Evolutionary conservation across 2,329 filamentous ascomycete genomes (phyloP).

Genomic region (Pseudogymnoascus sp.): DNA sequence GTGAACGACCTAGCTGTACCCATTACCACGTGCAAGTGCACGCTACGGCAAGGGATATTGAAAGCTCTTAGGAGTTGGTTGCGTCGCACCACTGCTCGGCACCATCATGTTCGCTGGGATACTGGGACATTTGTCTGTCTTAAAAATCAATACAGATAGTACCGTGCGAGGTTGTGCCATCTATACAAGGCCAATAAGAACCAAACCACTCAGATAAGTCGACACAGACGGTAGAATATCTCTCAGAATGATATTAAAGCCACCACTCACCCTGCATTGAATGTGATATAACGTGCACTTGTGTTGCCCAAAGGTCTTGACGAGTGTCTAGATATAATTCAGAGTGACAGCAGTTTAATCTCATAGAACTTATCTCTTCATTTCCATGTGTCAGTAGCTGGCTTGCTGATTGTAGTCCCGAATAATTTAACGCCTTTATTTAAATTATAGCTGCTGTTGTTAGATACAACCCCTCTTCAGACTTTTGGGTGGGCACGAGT

Average conservation of each 20-base stretch:
- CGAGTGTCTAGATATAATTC: no score
- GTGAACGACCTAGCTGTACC: background rate
- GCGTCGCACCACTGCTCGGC: background rate
- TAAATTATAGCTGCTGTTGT: no score
- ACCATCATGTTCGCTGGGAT: background rate
- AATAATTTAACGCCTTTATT: no score
- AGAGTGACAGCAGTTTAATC: no score
- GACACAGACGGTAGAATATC: background rate
- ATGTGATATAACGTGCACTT: background rate
- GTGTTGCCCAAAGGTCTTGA: no score
- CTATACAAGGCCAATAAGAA: conserved; percentile 2
- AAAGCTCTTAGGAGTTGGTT: conserved; percentile 2
- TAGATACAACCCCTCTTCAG: background rate
- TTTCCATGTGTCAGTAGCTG: no score
- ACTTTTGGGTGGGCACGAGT: background rate
- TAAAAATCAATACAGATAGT: background rate
- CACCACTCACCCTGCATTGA: background rate
- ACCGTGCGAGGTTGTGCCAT: conserved; percentile 3
- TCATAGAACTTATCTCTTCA: no score
- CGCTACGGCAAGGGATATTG: background rate
- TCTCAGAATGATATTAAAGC: background rate
- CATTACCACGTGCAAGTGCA: conserved; percentile 3
- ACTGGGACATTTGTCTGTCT: background rate
- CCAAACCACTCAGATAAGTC: conserved; percentile 2
- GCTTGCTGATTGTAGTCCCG: no score